These are phyloP conservation scores for Zygotorulaspora sp. DNA, from an alignment of 805 yeast species.

Conservation along the genomic window DNA sequence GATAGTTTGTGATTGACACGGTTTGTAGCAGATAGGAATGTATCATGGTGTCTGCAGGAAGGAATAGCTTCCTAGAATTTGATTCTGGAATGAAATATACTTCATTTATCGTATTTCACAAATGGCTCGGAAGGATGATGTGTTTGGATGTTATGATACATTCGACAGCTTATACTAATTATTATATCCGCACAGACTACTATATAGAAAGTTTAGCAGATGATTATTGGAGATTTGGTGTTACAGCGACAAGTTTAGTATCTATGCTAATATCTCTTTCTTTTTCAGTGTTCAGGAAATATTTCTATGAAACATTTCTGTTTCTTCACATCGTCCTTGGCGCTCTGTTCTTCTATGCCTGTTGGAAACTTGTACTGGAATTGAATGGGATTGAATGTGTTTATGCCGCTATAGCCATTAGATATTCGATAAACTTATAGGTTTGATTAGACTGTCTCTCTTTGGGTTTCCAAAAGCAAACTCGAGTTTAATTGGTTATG, in stretches of 20 bases:
- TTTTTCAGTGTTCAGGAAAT: conserved; percentile 33
- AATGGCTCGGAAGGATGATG: conserved; percentile 45
- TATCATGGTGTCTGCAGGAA: conserved; percentile 58
- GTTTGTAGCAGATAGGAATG: conserved; percentile 44
- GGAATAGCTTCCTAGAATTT: conserved; percentile 62
- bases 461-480: conserved; percentile 22
- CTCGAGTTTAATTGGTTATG: conserved; percentile 15
- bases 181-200: conserved; percentile 25
- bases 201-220: conserved; percentile 8
- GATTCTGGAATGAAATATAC: conserved; percentile 60
- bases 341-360: conserved; percentile 40
- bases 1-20: conserved; percentile 20
- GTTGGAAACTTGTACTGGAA: conserved; percentile 45
- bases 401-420: conserved; percentile 36
- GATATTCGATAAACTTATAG: conserved; percentile 41
- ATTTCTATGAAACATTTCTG: conserved; percentile 45
- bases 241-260: conserved; percentile 33
- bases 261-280: conserved; percentile 32
- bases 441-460: conserved; percentile 33
- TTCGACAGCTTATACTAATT: conserved; percentile 37
- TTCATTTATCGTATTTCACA: conserved; percentile 63
- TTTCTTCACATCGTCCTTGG: conserved; percentile 41
- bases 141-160: conserved; percentile 39
- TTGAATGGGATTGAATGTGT: conserved; percentile 43
- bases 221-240: conserved; percentile 42